Evolutionary conservation across 2,329 filamentous ascomycete genomes (phyloP).

Genomic region (Penicillium freii): DNA sequence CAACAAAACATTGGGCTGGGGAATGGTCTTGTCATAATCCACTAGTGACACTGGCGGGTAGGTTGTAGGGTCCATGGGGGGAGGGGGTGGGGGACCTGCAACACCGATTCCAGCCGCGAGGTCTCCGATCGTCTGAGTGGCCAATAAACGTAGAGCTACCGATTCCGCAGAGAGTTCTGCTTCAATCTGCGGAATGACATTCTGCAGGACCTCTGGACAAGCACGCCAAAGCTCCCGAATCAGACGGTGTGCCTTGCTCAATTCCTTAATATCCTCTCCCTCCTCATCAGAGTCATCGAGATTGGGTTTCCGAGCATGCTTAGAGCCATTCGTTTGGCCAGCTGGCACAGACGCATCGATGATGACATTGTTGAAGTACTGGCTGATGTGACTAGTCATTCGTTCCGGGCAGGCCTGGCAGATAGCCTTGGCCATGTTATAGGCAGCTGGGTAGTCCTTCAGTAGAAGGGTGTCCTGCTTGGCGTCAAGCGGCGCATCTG

Average conservation of each 20-base stretch:
- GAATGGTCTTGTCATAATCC: slow-evolving; percentile 52
- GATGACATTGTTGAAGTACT: slow-evolving; percentile 96
- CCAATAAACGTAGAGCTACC: slow-evolving; percentile 77
- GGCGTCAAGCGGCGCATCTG: slow-evolving; percentile 60
- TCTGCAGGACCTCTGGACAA: slow-evolving; percentile 80
- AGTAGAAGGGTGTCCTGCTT: slow-evolving; percentile 80
- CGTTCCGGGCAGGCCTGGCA: slow-evolving; percentile 88
- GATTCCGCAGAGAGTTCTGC: slow-evolving; percentile 90
- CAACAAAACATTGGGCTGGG: slow-evolving; percentile 63
- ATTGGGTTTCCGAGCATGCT: slow-evolving; percentile 47
- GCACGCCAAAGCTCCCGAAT: slow-evolving; percentile 93
- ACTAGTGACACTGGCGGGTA: slow-evolving; percentile 65
- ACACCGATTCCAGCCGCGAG: slow-evolving; percentile 92
- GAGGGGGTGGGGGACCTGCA: slow-evolving; percentile 74
- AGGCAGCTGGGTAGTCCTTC: slow-evolving; percentile 86
- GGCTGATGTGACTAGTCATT: slow-evolving; percentile 90
- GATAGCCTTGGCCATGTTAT: slow-evolving; percentile 93
- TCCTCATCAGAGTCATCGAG: slow-evolving; percentile 65
- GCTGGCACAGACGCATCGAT: slow-evolving; percentile 73
- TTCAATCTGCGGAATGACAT: slow-evolving; percentile 91
- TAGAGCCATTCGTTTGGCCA: slow-evolving; percentile 54
- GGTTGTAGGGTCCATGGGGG: slow-evolving; percentile 72
- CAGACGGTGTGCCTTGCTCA: slow-evolving; percentile 83
- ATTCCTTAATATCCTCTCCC: slow-evolving; percentile 80
- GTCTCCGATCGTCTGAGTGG: slow-evolving; percentile 91